Conservation (phyloP, 495 filamentous ascomycete species). For the Aspergillus homomorphus region DNA sequence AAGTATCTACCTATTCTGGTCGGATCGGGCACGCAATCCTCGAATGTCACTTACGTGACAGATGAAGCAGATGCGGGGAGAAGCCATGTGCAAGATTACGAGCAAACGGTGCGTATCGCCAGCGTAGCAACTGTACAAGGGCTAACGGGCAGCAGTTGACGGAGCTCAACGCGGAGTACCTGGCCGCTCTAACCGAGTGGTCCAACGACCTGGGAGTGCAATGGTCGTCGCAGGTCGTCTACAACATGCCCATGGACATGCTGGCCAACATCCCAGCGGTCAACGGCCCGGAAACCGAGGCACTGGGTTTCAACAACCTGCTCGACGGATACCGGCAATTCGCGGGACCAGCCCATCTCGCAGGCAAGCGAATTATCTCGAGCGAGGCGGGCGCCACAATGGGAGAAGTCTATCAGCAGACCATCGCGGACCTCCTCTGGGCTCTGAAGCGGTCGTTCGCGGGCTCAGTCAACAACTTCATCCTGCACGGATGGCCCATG, state of each 20-base stretch:
- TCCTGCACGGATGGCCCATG: neutral
- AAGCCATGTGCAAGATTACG: slow-evolving; percentile 26
- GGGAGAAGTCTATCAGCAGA: neutral
- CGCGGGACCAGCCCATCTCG: slow-evolving; percentile 1
- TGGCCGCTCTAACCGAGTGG: neutral
- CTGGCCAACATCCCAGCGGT: slow-evolving; percentile 4
- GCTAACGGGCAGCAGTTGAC: neutral
- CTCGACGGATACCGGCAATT: slow-evolving; percentile 10
- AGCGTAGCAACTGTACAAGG: neutral
- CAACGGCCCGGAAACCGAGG: slow-evolving; percentile 8
- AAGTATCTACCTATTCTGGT: slow-evolving; percentile 10
- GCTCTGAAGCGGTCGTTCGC: neutral
- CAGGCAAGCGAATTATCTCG: slow-evolving; percentile 6
- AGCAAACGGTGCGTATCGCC: slow-evolving; percentile 1
- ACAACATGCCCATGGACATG: slow-evolving; percentile 9
- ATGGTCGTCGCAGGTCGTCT: slow-evolving; percentile 6
- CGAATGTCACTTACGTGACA: slow-evolving; percentile 9
- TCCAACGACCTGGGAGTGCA: neutral
- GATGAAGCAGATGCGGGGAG: slow-evolving; percentile 19
- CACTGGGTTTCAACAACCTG: slow-evolving; percentile 2
- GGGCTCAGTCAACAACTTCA: slow-evolving; percentile 1
- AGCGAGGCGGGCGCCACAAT: neutral
- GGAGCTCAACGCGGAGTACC: slow-evolving; percentile 1
- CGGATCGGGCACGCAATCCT: neutral
- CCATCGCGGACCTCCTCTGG: neutral